These are phyloP conservation scores for Blepharisma japonicum DNA, from an alignment of 73 alveolate species.

Conservation along the genomic window DNA sequence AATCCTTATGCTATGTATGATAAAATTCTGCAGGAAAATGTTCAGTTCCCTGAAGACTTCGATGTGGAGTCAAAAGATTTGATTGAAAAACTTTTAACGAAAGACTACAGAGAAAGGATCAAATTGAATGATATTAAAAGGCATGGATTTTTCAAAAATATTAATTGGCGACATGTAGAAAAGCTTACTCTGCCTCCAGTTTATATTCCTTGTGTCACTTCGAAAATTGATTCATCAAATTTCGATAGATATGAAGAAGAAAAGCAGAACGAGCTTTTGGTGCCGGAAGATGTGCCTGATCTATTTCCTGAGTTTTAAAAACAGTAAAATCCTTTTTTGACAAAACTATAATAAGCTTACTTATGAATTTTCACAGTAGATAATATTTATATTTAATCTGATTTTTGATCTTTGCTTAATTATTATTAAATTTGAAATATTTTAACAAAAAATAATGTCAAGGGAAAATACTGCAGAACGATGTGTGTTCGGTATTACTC, in stretches of 20 bases:
- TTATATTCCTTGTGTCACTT: conserved; percentile 15
- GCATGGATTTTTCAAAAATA: conserved; percentile 14
- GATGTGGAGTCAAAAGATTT: conserved; percentile 1
- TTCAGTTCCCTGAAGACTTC: not conserved
- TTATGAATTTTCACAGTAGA: no score
- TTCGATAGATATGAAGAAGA: not conserved
- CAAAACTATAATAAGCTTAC: no score
- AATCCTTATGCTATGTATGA: not conserved
- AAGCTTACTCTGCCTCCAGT: not conserved
- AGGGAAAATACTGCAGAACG: conserved; percentile 28
- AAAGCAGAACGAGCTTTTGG: no score
- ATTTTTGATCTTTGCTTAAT: no score
- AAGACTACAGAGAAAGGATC: conserved; percentile 9
- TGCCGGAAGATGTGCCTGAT: no score
- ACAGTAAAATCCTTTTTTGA: no score
- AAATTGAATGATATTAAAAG: conserved; percentile 1
- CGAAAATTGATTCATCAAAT: conserved; percentile 10
- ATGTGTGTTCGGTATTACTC: conserved; percentile 41
- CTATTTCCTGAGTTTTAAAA: no score
- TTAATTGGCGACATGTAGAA: conserved; percentile 18
- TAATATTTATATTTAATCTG: no score
- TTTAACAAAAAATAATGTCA: not conserved
- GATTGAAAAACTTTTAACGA: not conserved
- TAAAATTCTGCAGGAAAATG: not conserved
- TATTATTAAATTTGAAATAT: no score